Evolutionary conservation across 805 yeast genomes (phyloP).

Genomic region (Saccharomycopsis lassenensis): DNA sequence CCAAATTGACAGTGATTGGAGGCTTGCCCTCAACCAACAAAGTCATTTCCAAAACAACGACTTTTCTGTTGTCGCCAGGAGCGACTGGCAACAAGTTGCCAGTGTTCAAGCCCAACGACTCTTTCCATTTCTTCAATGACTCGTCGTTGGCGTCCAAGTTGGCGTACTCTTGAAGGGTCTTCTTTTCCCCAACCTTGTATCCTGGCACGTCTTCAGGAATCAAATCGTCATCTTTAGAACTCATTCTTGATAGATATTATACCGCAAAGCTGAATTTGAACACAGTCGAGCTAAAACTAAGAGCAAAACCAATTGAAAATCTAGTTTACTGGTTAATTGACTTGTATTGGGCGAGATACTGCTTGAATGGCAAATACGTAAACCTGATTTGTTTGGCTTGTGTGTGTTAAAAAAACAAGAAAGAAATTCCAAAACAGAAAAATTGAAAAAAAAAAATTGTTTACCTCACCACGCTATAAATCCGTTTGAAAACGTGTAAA

Average conservation of each 20-base stretch:
- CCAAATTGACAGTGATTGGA: conserved; percentile 61
- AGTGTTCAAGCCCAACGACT: conserved; percentile 64
- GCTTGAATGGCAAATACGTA: too few relatives aligned
- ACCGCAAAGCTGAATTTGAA: too few relatives aligned
- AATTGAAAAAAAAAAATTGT: too few relatives aligned
- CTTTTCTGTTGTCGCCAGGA: conserved; percentile 64
- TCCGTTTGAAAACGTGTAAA: too few relatives aligned
- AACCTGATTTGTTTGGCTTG: too few relatives aligned
- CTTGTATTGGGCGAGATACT: too few relatives aligned
- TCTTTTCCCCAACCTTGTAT: conserved; percentile 44
- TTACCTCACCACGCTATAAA: too few relatives aligned
- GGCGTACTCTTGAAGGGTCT: conserved; percentile 74
- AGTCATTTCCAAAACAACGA: conserved; percentile 70
- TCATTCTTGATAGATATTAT: conserved; percentile 8
- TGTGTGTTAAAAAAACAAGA: too few relatives aligned
- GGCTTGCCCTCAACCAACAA: conserved; percentile 54
- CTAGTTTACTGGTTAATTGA: too few relatives aligned
- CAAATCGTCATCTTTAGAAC: conserved; percentile 38
- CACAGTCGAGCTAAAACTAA: too few relatives aligned
- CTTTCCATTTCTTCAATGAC: conserved; percentile 85
- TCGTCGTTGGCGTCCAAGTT: conserved; percentile 84
- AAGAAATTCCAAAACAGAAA: too few relatives aligned
- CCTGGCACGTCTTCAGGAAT: conserved; percentile 54
- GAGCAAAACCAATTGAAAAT: too few relatives aligned
- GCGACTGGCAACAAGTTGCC: conserved; percentile 52